Conservation (phyloP, 164 flowering plant genomes). For the Macadamia tetraphylla region DNA sequence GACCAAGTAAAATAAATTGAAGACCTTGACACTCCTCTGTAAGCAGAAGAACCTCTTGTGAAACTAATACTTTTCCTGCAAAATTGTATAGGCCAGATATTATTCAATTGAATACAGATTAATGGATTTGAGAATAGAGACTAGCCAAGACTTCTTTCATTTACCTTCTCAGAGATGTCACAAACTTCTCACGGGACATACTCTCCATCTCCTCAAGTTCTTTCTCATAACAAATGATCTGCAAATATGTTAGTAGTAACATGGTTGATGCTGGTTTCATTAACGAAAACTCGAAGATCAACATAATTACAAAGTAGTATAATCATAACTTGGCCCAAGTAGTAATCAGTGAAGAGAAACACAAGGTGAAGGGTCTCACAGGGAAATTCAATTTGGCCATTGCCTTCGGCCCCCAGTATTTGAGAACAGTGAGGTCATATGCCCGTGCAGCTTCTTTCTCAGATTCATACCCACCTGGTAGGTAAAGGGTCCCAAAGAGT, state of each 20-base stretch:
- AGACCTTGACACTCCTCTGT: slow-evolving; percentile 33
- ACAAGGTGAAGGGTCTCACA: slow-evolving; percentile 2
- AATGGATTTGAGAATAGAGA: not conserved
- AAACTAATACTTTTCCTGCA: slow-evolving; percentile 23
- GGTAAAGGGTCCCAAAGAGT: not conserved
- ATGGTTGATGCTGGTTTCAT: not conserved
- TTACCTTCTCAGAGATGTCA: slow-evolving; percentile 26
- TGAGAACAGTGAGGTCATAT: slow-evolving; percentile 26
- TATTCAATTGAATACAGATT: not conserved
- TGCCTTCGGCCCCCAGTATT: slow-evolving; percentile 27
- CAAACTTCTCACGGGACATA: slow-evolving; percentile 24
- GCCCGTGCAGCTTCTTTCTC: slow-evolving; percentile 27
- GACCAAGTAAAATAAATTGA: not conserved
- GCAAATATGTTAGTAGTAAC: not conserved
- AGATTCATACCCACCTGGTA: slow-evolving; percentile 25
- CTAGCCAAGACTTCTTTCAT: not conserved
- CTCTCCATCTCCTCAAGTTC: slow-evolving; percentile 31
- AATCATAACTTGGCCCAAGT: not conserved
- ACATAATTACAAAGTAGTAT: not conserved
- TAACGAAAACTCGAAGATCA: not conserved
- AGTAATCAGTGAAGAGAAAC: not conserved
- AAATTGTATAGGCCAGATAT: not conserved
- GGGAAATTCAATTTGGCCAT: slow-evolving; percentile 22
- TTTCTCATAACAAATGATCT: slow-evolving; percentile 17
- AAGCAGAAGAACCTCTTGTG: slow-evolving; percentile 28